Evolutionary conservation across 768 basidiomycete genomes (phyloP), one percentile per base, ranked within the genome.

Genomic region (Heimioporus sp.): DNA sequence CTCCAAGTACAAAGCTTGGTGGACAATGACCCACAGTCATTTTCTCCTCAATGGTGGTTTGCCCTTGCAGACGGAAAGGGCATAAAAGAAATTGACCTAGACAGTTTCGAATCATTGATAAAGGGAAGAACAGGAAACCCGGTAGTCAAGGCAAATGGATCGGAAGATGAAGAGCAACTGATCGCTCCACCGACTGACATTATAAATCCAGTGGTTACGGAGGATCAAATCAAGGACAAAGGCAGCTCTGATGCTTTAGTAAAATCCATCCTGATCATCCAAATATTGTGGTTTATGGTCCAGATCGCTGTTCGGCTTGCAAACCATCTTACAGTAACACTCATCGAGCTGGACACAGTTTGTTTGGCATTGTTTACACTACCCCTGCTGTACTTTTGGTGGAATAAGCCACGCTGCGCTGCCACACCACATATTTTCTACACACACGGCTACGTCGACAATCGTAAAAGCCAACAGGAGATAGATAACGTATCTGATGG

Each of bases 341-440:
- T 51, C 2, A n/a, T 41, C n/a, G 38, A 52, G 38, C 21, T 52
- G n/a, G 51, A 52, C 13, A 52, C 44, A 5, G 39, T 41, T 10
- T 52, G 51, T 21, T 39, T 46, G 31, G 45, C 38, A 12, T 9
- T 46, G 2, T 24, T 51, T 9, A 40, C 50, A n/a, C 1, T 51
- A 10, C 20, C 31, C 2, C 20, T 51, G 20, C 8, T 52, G 15
- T 24, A 19, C 20, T 59, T 61, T 15, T 66, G 24, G 24, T 28
- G 24, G 24, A 28, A 28, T 7, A 28, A 52, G 19, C 51, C 51
- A 30, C 20, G 17, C 3, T 46, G 17, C 20, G 11, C 38, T 19
- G 24, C 10, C 2, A 6, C 34, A 16, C 35, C 51, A 44, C 11
- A n/a, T 28, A 28, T 28, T 28, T 28, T 28, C 24, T 28, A 28